These are phyloP conservation scores for Scheffersomyces quercinus DNA, from an alignment of 1,139 yeast genomes.

Conservation along the genomic window DNA sequence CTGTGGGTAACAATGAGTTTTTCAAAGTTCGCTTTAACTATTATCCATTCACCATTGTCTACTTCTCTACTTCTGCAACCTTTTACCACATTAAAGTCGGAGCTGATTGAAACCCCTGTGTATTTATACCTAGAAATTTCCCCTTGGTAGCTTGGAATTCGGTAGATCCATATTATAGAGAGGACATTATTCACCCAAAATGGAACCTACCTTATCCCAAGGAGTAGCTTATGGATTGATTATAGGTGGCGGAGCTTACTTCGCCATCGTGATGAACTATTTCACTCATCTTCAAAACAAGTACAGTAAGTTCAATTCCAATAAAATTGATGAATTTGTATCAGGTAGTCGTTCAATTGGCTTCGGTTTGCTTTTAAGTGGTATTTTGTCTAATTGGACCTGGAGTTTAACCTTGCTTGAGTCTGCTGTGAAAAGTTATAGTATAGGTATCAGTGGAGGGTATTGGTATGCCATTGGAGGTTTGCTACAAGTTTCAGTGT, in stretches of 20 bases:
- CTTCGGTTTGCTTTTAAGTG: constrained; percentile 32
- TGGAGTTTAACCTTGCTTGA: constrained; percentile 37
- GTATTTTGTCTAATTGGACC: constrained; percentile 39
- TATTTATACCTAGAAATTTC: too few species aligned
- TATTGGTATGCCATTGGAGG: constrained; percentile 39
- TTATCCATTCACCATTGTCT: too few species aligned
- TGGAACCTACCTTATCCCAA: constrained; percentile 32
- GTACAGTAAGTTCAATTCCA: constrained; percentile 24
- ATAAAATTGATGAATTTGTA: constrained; percentile 35
- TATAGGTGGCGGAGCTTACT: constrained; percentile 35
- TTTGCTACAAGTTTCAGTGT: constrained; percentile 35
- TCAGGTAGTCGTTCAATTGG: constrained; percentile 37
- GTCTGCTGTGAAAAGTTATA: constrained; percentile 26
- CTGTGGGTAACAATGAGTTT: too few species aligned
- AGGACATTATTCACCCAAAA: constrained; percentile 3
- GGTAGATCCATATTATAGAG: too few species aligned
- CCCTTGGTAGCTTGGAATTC: too few species aligned
- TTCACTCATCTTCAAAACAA: constrained; percentile 32
- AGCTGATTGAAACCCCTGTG: too few species aligned
- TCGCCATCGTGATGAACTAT: constrained; percentile 31
- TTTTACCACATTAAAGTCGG: too few species aligned
- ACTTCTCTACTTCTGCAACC: too few species aligned
- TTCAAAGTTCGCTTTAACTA: too few species aligned
- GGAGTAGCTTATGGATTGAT: constrained; percentile 39
- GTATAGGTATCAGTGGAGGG: constrained; percentile 26